Base-by-base conservation (phyloP, 2,329 filamentous ascomycete genomes). In the Monosporascus sp. region DNA sequence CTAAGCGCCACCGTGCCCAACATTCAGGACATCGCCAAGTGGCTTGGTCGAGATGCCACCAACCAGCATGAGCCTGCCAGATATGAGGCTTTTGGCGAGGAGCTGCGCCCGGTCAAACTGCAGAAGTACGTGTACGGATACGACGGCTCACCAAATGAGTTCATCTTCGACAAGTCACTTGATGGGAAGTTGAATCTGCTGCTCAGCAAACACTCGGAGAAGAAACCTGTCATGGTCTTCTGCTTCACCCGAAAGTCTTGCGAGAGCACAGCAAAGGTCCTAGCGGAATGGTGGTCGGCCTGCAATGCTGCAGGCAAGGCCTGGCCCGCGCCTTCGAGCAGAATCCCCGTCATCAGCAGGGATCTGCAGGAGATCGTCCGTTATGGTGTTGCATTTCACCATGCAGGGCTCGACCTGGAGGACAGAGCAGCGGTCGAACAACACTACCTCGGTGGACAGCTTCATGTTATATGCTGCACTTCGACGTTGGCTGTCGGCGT, bases 1-100 rank as follows among this genome's bases (percentile, higher is more conserved):
- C 71, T 95, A 46, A 93, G 89, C 65, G 90, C 90, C 3, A 95
- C 90, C 0, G 83, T 95, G 1, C 90, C 90, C 1, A 95, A 95
- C 60, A 87, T 88, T 0, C 77, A 85, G 47, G 90, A 95, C 64
- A 86, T 96, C 58, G 89, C 89, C 5, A 76, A 76, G 1, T 96
- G 90, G 90, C 74, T 96, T 1, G 90, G 90, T 0, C 86, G 78
- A 55, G 80, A 85, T 61, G 72, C 82, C 31, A 76, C 74, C 0
- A 81, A 80, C 36, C 78, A 80, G 24, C 72, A 84, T 54, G 65
- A 83, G 1, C 85, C 89, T 15, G 89, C 90, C 1, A 74, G 75
- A 24, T 75, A 79, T 46, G 86, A 91, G 64, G 78, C 78, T 3
- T 94, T 94, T 65, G 87, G 87, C 0, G 89, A 94, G 67, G 86